Evolutionary conservation across 2,329 filamentous ascomycete genomes (phyloP).

Genomic region (Claviceps sp.): DNA sequence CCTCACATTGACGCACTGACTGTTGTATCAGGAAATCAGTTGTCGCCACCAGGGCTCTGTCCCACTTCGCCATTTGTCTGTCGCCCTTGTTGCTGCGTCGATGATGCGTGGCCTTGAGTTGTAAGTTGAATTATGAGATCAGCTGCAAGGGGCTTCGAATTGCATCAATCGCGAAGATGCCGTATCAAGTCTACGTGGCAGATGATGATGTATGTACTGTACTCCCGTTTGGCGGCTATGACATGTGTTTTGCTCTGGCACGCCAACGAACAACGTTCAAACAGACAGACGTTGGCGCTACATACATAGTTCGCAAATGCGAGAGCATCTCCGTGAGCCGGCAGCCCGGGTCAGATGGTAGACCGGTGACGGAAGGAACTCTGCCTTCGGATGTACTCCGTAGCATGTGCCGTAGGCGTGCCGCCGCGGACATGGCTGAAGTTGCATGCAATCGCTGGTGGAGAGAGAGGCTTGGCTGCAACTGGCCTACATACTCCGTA

Average conservation of each 20-base stretch:
- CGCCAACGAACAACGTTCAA: neutral
- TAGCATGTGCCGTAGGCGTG: neutral
- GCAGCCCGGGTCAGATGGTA: neutral
- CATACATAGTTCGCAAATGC: neutral
- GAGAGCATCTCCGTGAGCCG: neutral
- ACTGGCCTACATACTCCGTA: neutral
- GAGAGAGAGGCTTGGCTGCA: neutral
- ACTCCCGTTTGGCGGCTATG: neutral
- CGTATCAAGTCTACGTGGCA: neutral
- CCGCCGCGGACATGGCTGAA: neutral
- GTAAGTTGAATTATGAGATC: too few species aligned
- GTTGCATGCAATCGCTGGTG: neutral
- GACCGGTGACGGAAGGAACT: neutral
- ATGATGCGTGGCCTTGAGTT: too few species aligned
- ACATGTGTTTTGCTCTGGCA: neutral
- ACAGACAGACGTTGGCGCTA: neutral
- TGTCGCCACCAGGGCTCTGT: too few species aligned
- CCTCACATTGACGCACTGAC: neutral
- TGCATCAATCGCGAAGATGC: neutral
- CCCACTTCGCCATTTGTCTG: too few species aligned
- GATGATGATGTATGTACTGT: neutral
- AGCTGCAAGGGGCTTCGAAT: neutral
- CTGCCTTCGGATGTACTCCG: neutral
- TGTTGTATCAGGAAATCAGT: neutral
- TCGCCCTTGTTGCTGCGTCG: too few species aligned